Evolutionary conservation across 805 yeast genomes (phyloP).

Genomic region (Pichia rugopelliculosa): DNA sequence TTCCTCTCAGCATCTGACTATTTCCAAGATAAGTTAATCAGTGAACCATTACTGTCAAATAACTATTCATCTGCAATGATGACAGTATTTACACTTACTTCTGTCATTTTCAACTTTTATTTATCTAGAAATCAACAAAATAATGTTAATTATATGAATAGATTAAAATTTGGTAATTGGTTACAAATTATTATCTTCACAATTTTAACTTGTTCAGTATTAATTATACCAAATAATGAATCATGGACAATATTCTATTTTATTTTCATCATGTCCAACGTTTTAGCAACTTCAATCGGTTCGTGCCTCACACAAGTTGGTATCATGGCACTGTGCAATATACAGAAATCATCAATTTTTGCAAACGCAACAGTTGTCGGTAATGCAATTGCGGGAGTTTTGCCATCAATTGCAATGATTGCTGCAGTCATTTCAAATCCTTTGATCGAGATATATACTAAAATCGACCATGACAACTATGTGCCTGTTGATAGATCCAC

Average conservation of each 20-base stretch:
- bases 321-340: conserved; percentile 76
- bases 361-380: conserved; percentile 94
- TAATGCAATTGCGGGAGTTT: conserved; percentile 88
- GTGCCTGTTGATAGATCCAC: conserved; percentile 15
- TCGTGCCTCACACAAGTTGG: conserved; percentile 86
- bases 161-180: conserved; percentile 56
- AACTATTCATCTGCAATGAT: conserved; percentile 78
- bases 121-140: conserved; percentile 55
- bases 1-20: conserved; percentile 81
- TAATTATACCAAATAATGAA: conserved; percentile 19
- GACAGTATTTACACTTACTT: conserved; percentile 71
- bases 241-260: conserved; percentile 37
- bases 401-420: conserved; percentile 71
- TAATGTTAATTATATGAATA: conserved; percentile 45
- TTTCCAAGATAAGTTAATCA: conserved; percentile 54
- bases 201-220: conserved; percentile 46
- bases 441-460: conserved; percentile 1
- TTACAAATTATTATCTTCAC: conserved; percentile 53
- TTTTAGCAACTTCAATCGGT: conserved; percentile 61
- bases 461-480: neutral
- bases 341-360: conserved; percentile 50
- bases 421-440: conserved; percentile 34
- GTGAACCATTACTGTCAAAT: conserved; percentile 42
- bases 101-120: conserved; percentile 50
- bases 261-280: conserved; percentile 50